Base-by-base conservation (phyloP, 2,329 filamentous ascomycete genomes). In the Colletotrichum spinosum region DNA sequence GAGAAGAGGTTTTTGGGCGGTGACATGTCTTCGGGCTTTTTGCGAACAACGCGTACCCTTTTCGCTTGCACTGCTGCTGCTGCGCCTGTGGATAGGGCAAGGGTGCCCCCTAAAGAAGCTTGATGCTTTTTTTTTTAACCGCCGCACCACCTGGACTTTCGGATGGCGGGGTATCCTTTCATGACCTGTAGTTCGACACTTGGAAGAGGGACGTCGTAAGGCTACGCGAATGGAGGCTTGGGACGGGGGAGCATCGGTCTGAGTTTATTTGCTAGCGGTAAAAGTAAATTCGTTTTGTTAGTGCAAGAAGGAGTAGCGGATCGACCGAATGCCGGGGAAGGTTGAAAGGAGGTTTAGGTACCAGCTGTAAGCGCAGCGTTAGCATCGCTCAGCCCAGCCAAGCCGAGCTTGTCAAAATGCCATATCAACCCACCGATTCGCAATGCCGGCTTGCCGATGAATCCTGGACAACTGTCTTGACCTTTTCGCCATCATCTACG, bases 91-190 rank as follows among this genome's bases (percentile, higher is more conserved):
- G 44, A 44, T 34, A 12, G 51, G 51, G 49, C 39, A 60, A 41
- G 49, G 56, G 42, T 56, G 13, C 46, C 48, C 58, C 58, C 41
- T 42, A 48, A 56, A 15, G 41, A 57, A 57, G 42, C 48, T 66
- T 53, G 58, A 63, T 66, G 63, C 63, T 66, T 63, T 57, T 53
- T 66, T 53, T 49, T 49, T 53, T 42, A 53, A 37, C 48, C 59
- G 58, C 52, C 49, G 48, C 63, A 54, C 48, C 48, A 53, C 42
- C 53, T 63, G 42, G 53, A 49, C 59, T 56, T 33, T 12, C 49
- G 52, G 42, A 13, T 17, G 55, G 55, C 38, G 48, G 63, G 52
- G 44, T 15, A n/a, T 52, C 48, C 48, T 42, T n/a, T 17, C 15
- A 63, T 38, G 52, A 53, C 50, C 58, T 25, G 42, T 62, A 45